Conservation (phyloP, 768 basidiomycete genomes). For the Tulasnella sp. region DNA sequence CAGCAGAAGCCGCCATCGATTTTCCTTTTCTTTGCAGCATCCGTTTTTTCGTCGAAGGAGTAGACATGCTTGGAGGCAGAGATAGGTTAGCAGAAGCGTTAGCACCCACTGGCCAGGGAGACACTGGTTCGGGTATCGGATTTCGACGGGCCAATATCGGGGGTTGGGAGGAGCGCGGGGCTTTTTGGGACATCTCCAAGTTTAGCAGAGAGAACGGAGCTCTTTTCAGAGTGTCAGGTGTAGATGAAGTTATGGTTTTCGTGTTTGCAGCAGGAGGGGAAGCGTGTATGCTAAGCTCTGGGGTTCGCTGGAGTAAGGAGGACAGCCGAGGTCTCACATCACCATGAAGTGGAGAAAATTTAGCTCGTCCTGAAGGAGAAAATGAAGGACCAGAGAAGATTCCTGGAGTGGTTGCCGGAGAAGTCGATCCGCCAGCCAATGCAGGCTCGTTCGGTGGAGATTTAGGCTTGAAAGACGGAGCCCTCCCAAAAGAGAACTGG, state of each 20-base stretch:
- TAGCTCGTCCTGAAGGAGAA: neutral
- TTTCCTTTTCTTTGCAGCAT: neutral
- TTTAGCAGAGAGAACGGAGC: too few species aligned
- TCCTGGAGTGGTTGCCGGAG: neutral
- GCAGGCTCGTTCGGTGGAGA: neutral
- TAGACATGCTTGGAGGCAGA: neutral
- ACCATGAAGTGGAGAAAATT: neutral
- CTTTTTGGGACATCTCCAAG: too few species aligned
- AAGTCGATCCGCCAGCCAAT: neutral
- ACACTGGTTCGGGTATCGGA: too few species aligned
- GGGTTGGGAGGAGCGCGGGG: too few species aligned
- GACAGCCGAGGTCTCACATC: neutral
- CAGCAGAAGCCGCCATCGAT: neutral
- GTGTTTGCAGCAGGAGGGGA: neutral
- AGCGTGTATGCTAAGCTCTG: neutral
- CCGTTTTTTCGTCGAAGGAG: neutral
- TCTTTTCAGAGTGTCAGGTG: neutral
- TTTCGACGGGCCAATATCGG: too few species aligned
- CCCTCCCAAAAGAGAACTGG: neutral
- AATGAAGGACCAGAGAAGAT: neutral
- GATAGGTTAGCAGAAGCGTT: neutral
- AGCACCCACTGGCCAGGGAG: too few species aligned
- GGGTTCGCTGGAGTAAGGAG: neutral
- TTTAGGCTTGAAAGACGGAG: neutral
- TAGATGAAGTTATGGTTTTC: neutral